A percentile compares a stretch with the other conserved stretches of the same genome.
These are phyloP conservation scores for Nemania sp. DNA, from an alignment of 2,329 filamentous ascomycete species.

Conservation along the genomic window DNA sequence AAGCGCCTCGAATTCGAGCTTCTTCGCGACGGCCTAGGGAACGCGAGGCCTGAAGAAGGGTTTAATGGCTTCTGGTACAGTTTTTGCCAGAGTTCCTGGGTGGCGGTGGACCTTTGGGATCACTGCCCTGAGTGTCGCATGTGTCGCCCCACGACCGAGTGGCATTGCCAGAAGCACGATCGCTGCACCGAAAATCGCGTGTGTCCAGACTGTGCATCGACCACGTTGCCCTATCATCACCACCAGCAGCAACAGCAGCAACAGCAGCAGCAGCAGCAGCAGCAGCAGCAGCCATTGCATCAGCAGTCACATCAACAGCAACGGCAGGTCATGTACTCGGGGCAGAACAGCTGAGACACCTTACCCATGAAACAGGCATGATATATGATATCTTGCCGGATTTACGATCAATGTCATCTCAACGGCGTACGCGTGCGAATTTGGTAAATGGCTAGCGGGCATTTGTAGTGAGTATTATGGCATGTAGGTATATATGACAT, in stretches of 20 bases:
- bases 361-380: slow-evolving; percentile 9
- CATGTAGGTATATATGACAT: slow-evolving; percentile 26
- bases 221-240: slow-evolving; percentile 29
- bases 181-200: slow-evolving; percentile 39
- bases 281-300: too few species aligned
- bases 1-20: slow-evolving; percentile 43
- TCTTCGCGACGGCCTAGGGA: slow-evolving; percentile 40
- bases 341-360: slow-evolving; percentile 8
- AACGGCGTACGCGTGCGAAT: slow-evolving; percentile 21
- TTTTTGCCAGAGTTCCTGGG: slow-evolving; percentile 42
- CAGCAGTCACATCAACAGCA: slow-evolving; percentile 12
- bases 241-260: slow-evolving; percentile 23
- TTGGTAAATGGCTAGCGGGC: slow-evolving; percentile 27
- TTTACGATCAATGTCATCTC: slow-evolving; percentile 25
- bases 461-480: slow-evolving; percentile 25
- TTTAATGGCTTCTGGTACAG: slow-evolving; percentile 43
- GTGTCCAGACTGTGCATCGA: slow-evolving; percentile 37
- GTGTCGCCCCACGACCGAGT: slow-evolving; percentile 39
- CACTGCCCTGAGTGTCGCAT: slow-evolving; percentile 41
- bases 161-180: slow-evolving; percentile 42
- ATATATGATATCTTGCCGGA: slow-evolving; percentile 22
- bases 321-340: slow-evolving; percentile 25
- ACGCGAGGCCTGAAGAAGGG: slow-evolving; percentile 35
- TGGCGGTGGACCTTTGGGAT: slow-evolving; percentile 36
- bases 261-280: slow-evolving; percentile 20